Percentiles rank a stretch among this genome's conserved stretches.
Conservation (phyloP, 1,284 basidiomycete species). For the Ceratorhiza oryzae-sativae region DNA sequence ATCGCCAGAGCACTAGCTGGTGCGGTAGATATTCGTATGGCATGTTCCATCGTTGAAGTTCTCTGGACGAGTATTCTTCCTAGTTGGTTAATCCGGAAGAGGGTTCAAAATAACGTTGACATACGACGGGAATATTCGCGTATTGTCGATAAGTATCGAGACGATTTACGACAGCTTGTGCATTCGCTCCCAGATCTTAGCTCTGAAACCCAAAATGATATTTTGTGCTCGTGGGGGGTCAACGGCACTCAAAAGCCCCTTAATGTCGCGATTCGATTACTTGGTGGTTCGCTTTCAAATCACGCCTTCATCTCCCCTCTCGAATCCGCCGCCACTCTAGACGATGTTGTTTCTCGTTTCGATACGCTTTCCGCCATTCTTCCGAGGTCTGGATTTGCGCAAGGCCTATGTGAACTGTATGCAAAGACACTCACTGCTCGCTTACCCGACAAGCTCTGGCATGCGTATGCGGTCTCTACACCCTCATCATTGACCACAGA, state of each 20-base stretch:
- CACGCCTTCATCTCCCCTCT: constrained; percentile 21
- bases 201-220: neutral
- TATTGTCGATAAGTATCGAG: constrained; percentile 17
- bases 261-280: neutral
- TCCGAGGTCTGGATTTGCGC: neutral
- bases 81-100: neutral
- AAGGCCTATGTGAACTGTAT: neutral
- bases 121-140: constrained; percentile 8
- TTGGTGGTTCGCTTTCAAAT: constrained; percentile 5
- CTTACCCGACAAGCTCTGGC: constrained; percentile 31
- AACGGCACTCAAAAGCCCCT: neutral
- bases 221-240: constrained; percentile 13
- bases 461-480: constrained; percentile 6
- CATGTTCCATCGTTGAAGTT: constrained; percentile 1
- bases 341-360: constrained; percentile 25
- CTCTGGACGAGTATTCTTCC: constrained; percentile 5
- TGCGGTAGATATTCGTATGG: constrained; percentile 24
- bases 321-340: neutral
- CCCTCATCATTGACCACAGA: neutral
- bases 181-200: neutral
- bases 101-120: neutral
- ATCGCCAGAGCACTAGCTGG: constrained; percentile 14
- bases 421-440: neutral
- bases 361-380: neutral
- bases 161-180: neutral